Percentiles rank a stretch among this genome's conserved stretches.
phyloP scores from a whole-genome alignment of 139 green algal genomes.

The Chlorella sp. region DNA sequence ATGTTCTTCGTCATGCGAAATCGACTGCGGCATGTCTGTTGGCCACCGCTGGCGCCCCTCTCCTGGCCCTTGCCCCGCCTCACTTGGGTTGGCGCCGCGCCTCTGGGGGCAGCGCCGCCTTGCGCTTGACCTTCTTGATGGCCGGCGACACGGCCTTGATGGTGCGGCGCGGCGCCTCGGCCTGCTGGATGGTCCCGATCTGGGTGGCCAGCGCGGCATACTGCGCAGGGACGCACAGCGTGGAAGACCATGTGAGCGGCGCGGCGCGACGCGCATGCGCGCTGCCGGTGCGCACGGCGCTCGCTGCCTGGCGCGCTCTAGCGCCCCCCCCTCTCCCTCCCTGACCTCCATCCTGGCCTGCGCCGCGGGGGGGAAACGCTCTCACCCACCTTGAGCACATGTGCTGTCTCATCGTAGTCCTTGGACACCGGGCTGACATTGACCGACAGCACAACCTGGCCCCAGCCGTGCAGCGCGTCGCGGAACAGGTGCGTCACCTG shows the following conservation, averaged over 20 bases:
- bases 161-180: slow-evolving; percentile 42
- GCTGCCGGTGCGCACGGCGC: no score
- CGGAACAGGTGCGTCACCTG: slow-evolving; percentile 58
- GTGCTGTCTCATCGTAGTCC: slow-evolving; percentile 75
- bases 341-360: no score
- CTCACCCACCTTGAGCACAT: slow-evolving; percentile 53
- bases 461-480: slow-evolving; percentile 72
- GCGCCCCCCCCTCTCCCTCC: no score
- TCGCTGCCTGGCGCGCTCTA: no score
- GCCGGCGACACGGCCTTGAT: slow-evolving; percentile 36
- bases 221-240: no score
- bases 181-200: slow-evolving; percentile 50
- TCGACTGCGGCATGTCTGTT: no score
- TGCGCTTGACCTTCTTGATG: slow-evolving; percentile 30
- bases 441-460: slow-evolving; percentile 72
- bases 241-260: no score
- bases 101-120: slow-evolving; percentile 33
- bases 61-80: no score
- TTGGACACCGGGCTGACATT: slow-evolving; percentile 55
- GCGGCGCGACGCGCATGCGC: no score
- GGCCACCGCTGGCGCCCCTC: no score
- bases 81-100: slow-evolving; percentile 21
- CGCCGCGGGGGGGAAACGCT: no score
- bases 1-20: no score
- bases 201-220: slow-evolving; percentile 55